These are phyloP conservation scores for Endocladia muricata DNA, from an alignment of 31 red algal genomes.

Conservation along the genomic window DNA sequence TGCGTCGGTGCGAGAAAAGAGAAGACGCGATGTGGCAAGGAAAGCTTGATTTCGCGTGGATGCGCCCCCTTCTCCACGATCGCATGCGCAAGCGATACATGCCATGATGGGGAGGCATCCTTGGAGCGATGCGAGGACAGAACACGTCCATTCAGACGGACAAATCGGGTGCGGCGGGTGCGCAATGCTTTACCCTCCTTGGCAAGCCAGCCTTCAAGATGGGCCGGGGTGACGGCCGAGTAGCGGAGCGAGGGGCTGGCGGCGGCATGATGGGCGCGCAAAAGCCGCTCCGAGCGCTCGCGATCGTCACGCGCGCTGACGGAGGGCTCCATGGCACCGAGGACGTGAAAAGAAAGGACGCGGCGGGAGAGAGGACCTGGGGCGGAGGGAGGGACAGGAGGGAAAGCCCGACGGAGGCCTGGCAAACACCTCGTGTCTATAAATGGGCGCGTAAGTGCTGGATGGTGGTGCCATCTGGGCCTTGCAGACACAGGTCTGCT, in stretches of 20 bases:
- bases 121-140: constrained; percentile 35
- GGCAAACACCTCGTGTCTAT: no score
- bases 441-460: no score
- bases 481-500: no score
- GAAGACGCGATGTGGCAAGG: constrained; percentile 31
- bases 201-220: constrained; percentile 47
- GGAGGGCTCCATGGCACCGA: no score
- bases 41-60: constrained; percentile 51
- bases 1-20: constrained; percentile 74
- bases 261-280: constrained; percentile 35
- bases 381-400: no score
- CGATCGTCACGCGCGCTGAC: not conserved
- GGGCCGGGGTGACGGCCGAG: constrained; percentile 12
- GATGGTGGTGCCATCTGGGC: no score
- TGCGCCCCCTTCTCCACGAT: constrained; percentile 24
- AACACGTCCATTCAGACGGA: constrained; percentile 32
- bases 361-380: no score
- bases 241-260: constrained; percentile 40
- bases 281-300: constrained; percentile 10
- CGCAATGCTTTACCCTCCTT: constrained; percentile 44
- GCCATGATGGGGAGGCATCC: constrained; percentile 22
- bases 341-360: no score
- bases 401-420: no score
- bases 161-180: constrained; percentile 36
- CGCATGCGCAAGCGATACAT: constrained; percentile 31